phyloP scores from a whole-genome alignment of 148 eudicot species.

The Vaccinium darrowii region DNA sequence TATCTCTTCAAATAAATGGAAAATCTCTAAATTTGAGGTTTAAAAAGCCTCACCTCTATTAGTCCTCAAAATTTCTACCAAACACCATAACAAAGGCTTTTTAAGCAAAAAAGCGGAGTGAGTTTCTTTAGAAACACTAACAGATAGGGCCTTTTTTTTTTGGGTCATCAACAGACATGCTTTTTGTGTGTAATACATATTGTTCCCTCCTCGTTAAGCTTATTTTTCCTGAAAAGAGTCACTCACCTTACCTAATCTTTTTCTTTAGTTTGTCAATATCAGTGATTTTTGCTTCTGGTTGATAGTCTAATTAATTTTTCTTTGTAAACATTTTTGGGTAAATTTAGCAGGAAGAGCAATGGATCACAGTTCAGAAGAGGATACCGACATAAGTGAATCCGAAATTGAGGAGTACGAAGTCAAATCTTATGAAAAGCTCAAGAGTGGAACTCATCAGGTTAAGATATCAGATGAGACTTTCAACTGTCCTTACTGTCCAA shows the following conservation, averaged over 20 bases:
- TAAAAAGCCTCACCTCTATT: not conserved
- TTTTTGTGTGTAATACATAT: not conserved
- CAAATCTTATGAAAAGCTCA: conserved; percentile 59
- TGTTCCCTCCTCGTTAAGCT: not conserved
- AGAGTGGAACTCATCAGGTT: conserved; percentile 49
- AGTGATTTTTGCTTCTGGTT: not conserved
- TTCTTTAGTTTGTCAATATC: not conserved
- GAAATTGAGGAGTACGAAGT: conserved; percentile 74
- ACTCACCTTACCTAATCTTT: not conserved
- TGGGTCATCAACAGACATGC: not conserved
- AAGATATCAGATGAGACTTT: conserved; percentile 59
- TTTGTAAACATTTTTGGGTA: not conserved
- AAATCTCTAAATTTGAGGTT: not conserved
- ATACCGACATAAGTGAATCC: conserved; percentile 74
- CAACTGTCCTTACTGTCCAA: conserved; percentile 83
- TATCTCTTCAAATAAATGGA: not conserved
- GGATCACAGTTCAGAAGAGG: conserved; percentile 68
- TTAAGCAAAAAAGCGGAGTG: too few species aligned
- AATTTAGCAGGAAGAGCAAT: conserved; percentile 25
- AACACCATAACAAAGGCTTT: not conserved
- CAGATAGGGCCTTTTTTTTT: not conserved
- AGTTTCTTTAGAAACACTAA: not conserved
- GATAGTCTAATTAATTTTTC: not conserved
- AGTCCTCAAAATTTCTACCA: not conserved
- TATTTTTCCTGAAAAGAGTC: not conserved